Conservation (phyloP, 352 stramenopile genomes). For the Globisporangium radiosum region DNA sequence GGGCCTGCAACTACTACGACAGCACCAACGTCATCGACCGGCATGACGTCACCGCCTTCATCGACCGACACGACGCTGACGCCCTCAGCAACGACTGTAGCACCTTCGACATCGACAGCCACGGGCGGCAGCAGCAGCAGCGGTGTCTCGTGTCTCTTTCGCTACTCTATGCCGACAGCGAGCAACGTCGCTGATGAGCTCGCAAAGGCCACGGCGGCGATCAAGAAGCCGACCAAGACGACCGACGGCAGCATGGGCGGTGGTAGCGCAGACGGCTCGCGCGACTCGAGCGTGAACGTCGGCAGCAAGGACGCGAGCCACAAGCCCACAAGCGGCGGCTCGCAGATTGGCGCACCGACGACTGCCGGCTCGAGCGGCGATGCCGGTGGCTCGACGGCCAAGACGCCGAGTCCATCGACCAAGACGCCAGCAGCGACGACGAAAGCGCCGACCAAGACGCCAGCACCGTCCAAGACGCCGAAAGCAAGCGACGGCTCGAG, state of each 20-base stretch:
- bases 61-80: slow-evolving; percentile 3
- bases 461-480: slow-evolving; percentile 2
- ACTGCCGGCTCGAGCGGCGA: slow-evolving; percentile 9
- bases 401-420: slow-evolving; percentile 20
- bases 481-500: slow-evolving; percentile 3
- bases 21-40: slow-evolving; percentile 2
- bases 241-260: slow-evolving; percentile 3
- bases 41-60: slow-evolving; percentile 6
- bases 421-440: slow-evolving; percentile 17
- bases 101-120: slow-evolving; percentile 4
- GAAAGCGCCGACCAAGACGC: slow-evolving; percentile 18
- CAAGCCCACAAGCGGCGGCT: slow-evolving; percentile 2
- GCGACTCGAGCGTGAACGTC: slow-evolving; percentile 11
- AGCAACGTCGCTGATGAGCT: slow-evolving; percentile 35
- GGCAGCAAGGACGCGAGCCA: slow-evolving; percentile 11
- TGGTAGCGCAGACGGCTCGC: slow-evolving; percentile 13
- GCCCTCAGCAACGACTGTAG: background rate
- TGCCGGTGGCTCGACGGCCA: slow-evolving; percentile 9
- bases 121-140: slow-evolving; percentile 5
- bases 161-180: slow-evolving; percentile 46
- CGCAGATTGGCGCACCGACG: background rate
- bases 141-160: slow-evolving; percentile 39
- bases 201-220: slow-evolving; percentile 11
- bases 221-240: slow-evolving; percentile 5
- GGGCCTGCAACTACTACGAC: slow-evolving; percentile 5